Conservation (phyloP, 1,284 basidiomycete species). For the Rhizoctonia solani region DNA sequence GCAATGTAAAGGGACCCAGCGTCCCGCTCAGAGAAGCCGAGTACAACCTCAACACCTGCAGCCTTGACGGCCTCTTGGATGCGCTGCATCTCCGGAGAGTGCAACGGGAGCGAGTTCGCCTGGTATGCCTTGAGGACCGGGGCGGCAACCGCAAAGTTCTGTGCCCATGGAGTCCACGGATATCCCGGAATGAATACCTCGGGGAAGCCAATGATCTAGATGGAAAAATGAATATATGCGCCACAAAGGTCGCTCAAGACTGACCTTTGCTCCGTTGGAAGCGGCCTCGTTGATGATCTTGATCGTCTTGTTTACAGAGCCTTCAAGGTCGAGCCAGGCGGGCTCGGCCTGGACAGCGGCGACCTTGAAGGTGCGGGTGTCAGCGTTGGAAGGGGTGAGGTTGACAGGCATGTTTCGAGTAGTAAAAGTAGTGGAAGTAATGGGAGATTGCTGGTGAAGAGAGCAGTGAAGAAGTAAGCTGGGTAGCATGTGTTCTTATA, state of each 20-base stretch:
- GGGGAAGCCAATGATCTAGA: constrained; percentile 4
- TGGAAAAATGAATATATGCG: not conserved
- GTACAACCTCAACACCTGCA: constrained; percentile 43
- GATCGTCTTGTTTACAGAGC: constrained; percentile 46
- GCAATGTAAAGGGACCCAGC: constrained; percentile 45
- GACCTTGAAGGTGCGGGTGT: constrained; percentile 17
- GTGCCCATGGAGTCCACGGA: constrained; percentile 47
- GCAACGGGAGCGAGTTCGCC: constrained; percentile 44
- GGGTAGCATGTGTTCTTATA: not conserved
- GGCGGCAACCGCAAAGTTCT: constrained; percentile 42
- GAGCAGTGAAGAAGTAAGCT: not conserved
- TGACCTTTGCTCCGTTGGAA: constrained; percentile 45
- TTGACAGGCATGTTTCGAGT: not conserved
- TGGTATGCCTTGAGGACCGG: constrained; percentile 43
- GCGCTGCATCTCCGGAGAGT: constrained; percentile 46
- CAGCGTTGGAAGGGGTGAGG: constrained; percentile 12
- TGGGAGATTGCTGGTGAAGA: not conserved
- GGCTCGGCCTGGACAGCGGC: constrained; percentile 16
- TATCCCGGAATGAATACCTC: constrained; percentile 41
- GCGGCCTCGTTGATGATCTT: constrained; percentile 45
- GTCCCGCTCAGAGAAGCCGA: constrained; percentile 46
- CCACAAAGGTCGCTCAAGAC: constrained; percentile 45
- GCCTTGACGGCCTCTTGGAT: constrained; percentile 45
- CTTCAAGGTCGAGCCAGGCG: constrained; percentile 47
- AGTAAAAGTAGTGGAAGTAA: not conserved